Evolutionary conservation across 306 rosid genomes (phyloP), one percentile per base, ranked within the genome.

Genomic region (Dalbergia oliveri): DNA sequence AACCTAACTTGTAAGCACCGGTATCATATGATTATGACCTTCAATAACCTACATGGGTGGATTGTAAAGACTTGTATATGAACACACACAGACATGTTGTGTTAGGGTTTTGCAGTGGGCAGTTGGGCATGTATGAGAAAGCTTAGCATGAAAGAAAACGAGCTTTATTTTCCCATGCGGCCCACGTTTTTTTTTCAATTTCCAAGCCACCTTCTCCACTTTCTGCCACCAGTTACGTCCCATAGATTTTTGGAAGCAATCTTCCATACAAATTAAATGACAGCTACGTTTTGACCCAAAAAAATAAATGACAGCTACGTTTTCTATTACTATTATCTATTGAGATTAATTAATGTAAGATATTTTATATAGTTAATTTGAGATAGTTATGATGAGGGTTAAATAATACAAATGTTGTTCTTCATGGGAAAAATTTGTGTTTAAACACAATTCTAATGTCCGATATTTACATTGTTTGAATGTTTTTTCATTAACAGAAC

Each of bases 91-190:
- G 26, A 19, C 59, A 35, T 21, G 33, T 34, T 34, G 2, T 8
- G 10, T 35, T 60, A 44, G 60, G 60, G 44, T 57, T 18, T 54
- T 45, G 7, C 21, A 53, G 11, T 18, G 51, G 39, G 68, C 69
- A 41, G n/a, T n/a, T n/a, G n/a, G n/a, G n/a, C 59, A 76, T 18
- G 11, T 19, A 50, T 16, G 66, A 31, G 87, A 65, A 84, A 75
- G 64, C 87, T 79, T 84, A 53, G 59, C 84, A 54, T 44, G 26
- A 69, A 84, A 79, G 71, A 69, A 77, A 75, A 12, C 23, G 13
- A 50, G 16, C 15, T 66, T 73, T 49, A 3, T 12, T 73, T 58
- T 0, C 1, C 60, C 53, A 19, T 13, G 37, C 8, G 5, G 64
- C 13, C 15, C 69, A n/a, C 76, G n/a, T 50, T 62, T 23, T 1